Base-by-base conservation (phyloP, 176 grass and related monocot genomes). In the Bothriochloa decipiens region DNA sequence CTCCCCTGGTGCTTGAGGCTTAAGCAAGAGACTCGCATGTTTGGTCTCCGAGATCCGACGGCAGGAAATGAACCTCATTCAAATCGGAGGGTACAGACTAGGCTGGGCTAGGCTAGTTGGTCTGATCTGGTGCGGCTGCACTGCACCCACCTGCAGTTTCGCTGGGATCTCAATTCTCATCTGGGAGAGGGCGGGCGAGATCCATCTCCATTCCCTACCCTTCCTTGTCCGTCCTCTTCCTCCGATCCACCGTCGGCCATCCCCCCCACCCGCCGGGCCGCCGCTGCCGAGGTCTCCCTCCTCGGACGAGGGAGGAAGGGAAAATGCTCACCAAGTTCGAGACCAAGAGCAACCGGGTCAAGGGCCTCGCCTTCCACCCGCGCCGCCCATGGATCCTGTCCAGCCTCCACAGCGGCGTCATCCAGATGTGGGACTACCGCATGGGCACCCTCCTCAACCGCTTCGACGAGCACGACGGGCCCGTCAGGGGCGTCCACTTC, bases 341-440 rank as follows among this genome's bases (percentile, higher is more conserved):
- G 57, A 61, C 57, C 57, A 61, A 61, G n/a, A 61, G 57, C 57
- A 61, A 61, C 57, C 57, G 57, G 57, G 57, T 61, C 22, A 61
- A 61, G 57, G 57, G 57, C 57, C 57, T 61, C 57, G 57, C 57
- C 9, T 61, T 61, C 57, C 57, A 97, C 94, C 87, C 80, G 85
- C 87, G 87, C 17, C 81, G 94, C 23, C 92, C 92, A 77, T 97
- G 94, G 94, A 92, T 97, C 90, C 92, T 97, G 13, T 74, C 92
- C 37, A 91, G 90, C 72, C 90, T 97, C 90, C 94, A 97, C 88
- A 97, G 94, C 82, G 94, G 92, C 23, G 94, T 92, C 49, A 87
- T 97, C 85, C 94, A 97, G 80, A 88, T 97, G 85, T 97, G 92
- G 94, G 94, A 97, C 86, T 97, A 97, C 83, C 84, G 94, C 70